phyloP scores from a whole-genome alignment of 306 rosid genomes.

The Fragaria vesca region DNA sequence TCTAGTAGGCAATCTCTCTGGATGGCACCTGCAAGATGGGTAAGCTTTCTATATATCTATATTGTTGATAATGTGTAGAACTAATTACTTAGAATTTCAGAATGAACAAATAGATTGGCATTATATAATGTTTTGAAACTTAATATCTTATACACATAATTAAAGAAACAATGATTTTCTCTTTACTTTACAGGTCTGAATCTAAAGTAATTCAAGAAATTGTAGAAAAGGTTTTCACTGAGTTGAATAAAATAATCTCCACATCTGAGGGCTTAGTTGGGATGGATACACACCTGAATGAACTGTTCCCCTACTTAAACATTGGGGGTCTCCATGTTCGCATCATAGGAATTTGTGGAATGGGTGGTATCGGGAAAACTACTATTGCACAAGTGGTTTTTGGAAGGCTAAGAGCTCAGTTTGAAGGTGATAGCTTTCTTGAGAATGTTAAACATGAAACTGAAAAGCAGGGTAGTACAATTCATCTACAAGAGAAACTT shows the following conservation, averaged over 20 bases:
- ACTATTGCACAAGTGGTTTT: neutral
- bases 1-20: too few species aligned
- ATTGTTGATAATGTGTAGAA: too few species aligned
- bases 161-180: neutral
- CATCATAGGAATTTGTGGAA: slow-evolving; percentile 14
- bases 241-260: neutral
- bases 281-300: neutral
- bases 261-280: neutral
- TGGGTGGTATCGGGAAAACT: neutral
- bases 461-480: neutral
- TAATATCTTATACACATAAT: neutral
- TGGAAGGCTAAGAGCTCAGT: neutral
- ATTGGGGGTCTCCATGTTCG: slow-evolving; percentile 6
- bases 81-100: too few species aligned
- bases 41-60: too few species aligned
- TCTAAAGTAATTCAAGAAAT: neutral
- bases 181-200: neutral
- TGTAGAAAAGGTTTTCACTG: neutral
- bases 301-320: neutral
- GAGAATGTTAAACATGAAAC: neutral
- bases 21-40: too few species aligned
- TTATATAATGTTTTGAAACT: too few species aligned
- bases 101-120: too few species aligned
- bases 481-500: slow-evolving; percentile 9
- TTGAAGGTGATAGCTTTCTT: slow-evolving; percentile 7